phyloP scores from a whole-genome alignment of 2,329 filamentous ascomycete genomes.

The Colletotrichum sp. region DNA sequence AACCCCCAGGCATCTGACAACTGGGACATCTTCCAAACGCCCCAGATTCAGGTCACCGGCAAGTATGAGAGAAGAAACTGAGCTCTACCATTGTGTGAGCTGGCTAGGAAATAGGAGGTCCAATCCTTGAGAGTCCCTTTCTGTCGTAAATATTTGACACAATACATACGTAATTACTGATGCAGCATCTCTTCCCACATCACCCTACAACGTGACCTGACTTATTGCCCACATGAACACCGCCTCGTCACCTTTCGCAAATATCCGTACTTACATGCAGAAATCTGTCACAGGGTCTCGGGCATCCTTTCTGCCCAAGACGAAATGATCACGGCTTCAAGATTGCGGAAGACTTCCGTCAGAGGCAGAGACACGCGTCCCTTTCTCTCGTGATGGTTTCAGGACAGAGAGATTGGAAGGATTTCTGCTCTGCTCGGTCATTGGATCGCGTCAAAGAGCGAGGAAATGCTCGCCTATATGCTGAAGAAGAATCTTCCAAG shows the following conservation, averaged over 20 bases:
- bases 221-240: neutral
- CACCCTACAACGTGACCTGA: neutral
- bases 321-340: neutral
- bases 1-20: slow-evolving; percentile 43
- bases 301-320: neutral
- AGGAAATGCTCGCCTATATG: neutral
- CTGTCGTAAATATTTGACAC: neutral
- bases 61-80: slow-evolving; percentile 5
- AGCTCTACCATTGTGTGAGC: neutral
- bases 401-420: neutral
- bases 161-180: neutral
- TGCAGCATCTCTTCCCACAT: neutral
- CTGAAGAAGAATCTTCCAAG: neutral
- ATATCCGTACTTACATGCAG: neutral
- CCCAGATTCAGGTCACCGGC: slow-evolving; percentile 34
- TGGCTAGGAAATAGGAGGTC: neutral
- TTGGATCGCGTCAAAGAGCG: neutral
- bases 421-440: neutral
- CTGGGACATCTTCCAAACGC: slow-evolving; percentile 44
- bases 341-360: neutral
- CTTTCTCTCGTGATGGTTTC: neutral
- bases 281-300: neutral
- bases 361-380: neutral
- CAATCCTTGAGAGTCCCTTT: neutral
- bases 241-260: neutral